Base-by-base conservation (phyloP, 805 yeast genomes). In the Metschnikowia sp. region DNA sequence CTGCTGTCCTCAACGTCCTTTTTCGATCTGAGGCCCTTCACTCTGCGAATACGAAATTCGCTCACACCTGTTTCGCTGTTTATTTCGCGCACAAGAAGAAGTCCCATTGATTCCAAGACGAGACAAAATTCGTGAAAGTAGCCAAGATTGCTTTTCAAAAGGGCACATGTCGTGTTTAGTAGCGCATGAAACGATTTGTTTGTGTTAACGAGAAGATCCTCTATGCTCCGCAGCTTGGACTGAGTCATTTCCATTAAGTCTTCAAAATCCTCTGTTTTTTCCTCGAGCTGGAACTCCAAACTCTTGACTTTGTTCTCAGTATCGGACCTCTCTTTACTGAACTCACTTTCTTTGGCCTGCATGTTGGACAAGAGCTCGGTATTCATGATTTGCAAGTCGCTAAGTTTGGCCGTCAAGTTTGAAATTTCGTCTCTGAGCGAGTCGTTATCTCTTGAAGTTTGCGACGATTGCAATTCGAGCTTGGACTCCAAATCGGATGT, bases 51-150 rank as follows among this genome's bases (percentile, higher is more conserved):
- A 42, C 75, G 75, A 37, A 75, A 69, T 9, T 64, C 69, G 13
- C 72, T 67, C 12, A 45, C 48, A 10, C 63, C 63, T 15, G 52
- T 52, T n/a, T 52, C 51, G 32, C 48, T 45, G 29, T 54, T 42
- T 10, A 43, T 34, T 36, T 75, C 77, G 42, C 74, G 73, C 2
- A 78, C 72, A 40, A 87, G 74, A 33, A 89, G 73, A 40, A 90
- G 70, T 0, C 97, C 97, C 74, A 90, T 82, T 3, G 84, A 75
- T 59, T 87, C 95, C 31, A 88, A 68, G 3, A 85, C 67, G 40
- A 77, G 69, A 48, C 91, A 83, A 36, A 69, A 63, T 41, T 72
- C 77, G 5, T 74, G 59, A 48, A 83, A 66, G 42, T 55, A 65
- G 6, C 59, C 62, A 48, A 58, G 63, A 7, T 66, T 54, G 4